These are phyloP conservation scores for Aspergillus neotritici DNA, from an alignment of 2,329 filamentous ascomycete genomes.

Conservation along the genomic window DNA sequence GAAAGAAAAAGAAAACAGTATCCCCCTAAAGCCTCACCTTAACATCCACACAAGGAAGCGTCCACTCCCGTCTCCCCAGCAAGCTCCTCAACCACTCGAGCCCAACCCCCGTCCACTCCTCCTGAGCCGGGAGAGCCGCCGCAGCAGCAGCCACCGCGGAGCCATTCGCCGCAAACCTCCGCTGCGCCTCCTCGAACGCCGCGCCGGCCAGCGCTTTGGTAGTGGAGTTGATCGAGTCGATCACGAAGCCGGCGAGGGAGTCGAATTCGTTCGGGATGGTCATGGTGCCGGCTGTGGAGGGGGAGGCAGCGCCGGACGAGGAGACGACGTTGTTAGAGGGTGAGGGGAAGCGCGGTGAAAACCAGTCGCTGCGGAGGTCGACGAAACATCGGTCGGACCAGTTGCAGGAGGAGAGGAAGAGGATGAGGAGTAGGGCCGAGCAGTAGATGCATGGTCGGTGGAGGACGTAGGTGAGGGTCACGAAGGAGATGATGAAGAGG, in stretches of 20 bases:
- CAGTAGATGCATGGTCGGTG: slow-evolving; percentile 98
- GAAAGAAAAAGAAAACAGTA: too few species aligned
- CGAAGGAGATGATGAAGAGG: slow-evolving; percentile 79
- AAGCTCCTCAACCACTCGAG: slow-evolving; percentile 81
- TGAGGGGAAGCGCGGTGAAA: slow-evolving; percentile 63
- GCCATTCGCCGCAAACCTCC: slow-evolving; percentile 27
- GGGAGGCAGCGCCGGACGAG: slow-evolving; percentile 9
- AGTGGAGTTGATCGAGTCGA: slow-evolving; percentile 60
- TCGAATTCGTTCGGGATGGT: slow-evolving; percentile 29
- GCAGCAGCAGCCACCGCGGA: slow-evolving; percentile 19
- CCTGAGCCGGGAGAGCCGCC: slow-evolving; percentile 34
- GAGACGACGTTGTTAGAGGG: slow-evolving; percentile 12
- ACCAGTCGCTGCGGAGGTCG: slow-evolving; percentile 89
- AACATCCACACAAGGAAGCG: slow-evolving; percentile 84
- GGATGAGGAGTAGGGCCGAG: slow-evolving; percentile 87
- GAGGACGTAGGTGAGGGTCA: slow-evolving; percentile 90
- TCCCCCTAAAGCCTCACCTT: slow-evolving; percentile 63
- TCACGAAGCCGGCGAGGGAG: slow-evolving; percentile 34
- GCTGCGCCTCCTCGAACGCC: slow-evolving; percentile 57
- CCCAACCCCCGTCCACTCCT: slow-evolving; percentile 70
- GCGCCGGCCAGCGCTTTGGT: slow-evolving; percentile 62
- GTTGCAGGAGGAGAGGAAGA: slow-evolving; percentile 86
- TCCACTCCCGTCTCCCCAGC: slow-evolving; percentile 78
- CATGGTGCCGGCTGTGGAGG: slow-evolving; percentile 10
- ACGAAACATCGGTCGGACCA: slow-evolving; percentile 90